Conservation (phyloP, 164 flowering plant species). For the Warburgia ugandensis region DNA sequence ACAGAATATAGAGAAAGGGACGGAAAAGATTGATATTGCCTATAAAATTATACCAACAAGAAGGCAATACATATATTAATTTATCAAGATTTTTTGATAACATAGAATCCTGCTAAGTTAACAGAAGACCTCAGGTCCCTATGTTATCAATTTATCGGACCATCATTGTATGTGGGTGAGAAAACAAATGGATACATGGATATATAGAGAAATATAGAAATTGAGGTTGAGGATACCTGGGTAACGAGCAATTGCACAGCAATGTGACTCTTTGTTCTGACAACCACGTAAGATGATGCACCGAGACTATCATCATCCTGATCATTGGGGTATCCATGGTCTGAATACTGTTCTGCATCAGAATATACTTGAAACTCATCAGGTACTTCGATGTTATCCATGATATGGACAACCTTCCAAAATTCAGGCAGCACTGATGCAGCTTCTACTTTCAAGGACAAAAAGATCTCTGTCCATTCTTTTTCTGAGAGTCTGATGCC, state of each 20-base stretch:
- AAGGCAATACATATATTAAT: too few relatives aligned
- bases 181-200: too few relatives aligned
- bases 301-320: slow-evolving; percentile 82
- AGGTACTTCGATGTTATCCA: slow-evolving; percentile 61
- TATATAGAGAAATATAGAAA: too few relatives aligned
- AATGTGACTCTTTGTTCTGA: slow-evolving; percentile 75
- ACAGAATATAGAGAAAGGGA: too few relatives aligned
- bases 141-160: too few relatives aligned
- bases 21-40: too few relatives aligned
- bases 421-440: slow-evolving; percentile 50
- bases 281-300: slow-evolving; percentile 62
- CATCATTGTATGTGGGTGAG: too few relatives aligned
- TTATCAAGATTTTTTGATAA: too few relatives aligned
- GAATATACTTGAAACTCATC: slow-evolving; percentile 27
- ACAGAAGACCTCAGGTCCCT: too few relatives aligned
- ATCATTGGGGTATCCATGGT: slow-evolving; percentile 37
- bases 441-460: slow-evolving; percentile 66
- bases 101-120: too few relatives aligned
- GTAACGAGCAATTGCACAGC: slow-evolving; percentile 62
- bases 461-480: slow-evolving; percentile 69
- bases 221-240: slow-evolving; percentile 53
- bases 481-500: slow-evolving; percentile 57
- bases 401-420: slow-evolving; percentile 46
- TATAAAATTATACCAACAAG: too few relatives aligned
- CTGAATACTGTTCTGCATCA: slow-evolving; percentile 48